Evolutionary conservation across 2,329 filamentous ascomycete genomes (phyloP), one percentile per base, ranked within the genome.

Genomic region (Colletotrichum scovillei): DNA sequence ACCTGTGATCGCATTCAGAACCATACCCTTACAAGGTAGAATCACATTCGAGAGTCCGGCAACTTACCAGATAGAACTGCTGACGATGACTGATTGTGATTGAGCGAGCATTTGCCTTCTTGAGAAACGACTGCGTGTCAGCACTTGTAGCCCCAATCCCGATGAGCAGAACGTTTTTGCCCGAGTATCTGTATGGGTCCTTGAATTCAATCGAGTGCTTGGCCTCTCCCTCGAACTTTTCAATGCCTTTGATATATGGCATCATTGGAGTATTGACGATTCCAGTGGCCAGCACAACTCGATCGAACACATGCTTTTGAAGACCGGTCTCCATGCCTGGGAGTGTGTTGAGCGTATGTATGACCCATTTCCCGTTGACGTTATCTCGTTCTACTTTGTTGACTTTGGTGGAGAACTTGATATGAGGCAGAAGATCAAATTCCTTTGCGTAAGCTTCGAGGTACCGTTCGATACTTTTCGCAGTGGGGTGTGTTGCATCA

Each of bases 131-230:
- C 11, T 69, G 71, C 1, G 72, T 94, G 49, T 94, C 94, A 3
- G 93, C 88, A 12, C 94, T 94, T 1, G 94, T 96, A 14, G 94
- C 94, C 76, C 94, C 94, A 75, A 91, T 93, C 69, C 94, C 94
- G 77, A 96, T 94, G 77, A 96, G 86, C 74, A 96, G 84, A 53
- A 96, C 85, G 80, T 96, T 77, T n/a, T 77, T 67, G 5, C 26
- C 75, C 26, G 68, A 59, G 63, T 75, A 76, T 16, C 30, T 24
- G 7, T 59, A 32, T 0, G 72, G 59, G 9, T 75, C 66, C n/a
- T 75, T 75, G 49, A 75, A 77, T 4, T 72, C 60, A 7, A 67
- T 52, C 1, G 72, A 75, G 63, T 77, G 76, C 7, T 75, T 57
- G 1, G 70, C 49, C 4, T 70, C 66, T 26, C 76, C 76, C 28